Base-by-base conservation (phyloP, 2,329 filamentous ascomycete genomes). In the Fusarium sp. region DNA sequence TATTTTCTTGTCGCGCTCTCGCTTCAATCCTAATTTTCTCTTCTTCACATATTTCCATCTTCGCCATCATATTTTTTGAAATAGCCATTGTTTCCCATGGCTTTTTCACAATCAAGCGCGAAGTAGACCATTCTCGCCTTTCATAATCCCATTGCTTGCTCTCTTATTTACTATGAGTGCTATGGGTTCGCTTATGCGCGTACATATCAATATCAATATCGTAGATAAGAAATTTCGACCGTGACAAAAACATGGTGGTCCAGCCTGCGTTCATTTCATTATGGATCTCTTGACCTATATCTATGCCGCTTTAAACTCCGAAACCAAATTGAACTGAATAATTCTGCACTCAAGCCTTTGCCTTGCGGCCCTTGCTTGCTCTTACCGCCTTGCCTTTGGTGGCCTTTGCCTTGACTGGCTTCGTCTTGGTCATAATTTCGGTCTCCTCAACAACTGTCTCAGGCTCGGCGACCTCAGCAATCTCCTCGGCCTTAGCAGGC, bases 151-250 rank as follows among this genome's bases (percentile, higher is more conserved):
- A 76, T 77, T 75, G 75, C 78, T 76, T 77, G 77, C 80, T 78
- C 72, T 60, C 41, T 70, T 71, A 70, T 67, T 70, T 68, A 68
- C 67, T 62, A 75, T 76, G 80, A 78, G 80, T 78, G 78, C 77
- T 74, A 76, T 78, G 79, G 84, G 82, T 86, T 86, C 84, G 84
- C 84, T 78, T 86, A 82, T 83, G 83, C 75, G 83, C 83, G 79
- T 73, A 86, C 82, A 86, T 82, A 35, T 41, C 45, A 60, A 49
- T 33, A 35, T 39, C 45, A 60, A 49, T 37, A 15, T 27, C 23
- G 31, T 63, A 53, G 46, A 57, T n/a, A 42, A 44, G 17, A 23
- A 42, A 50, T 33, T 55, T 4, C 36, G 32, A 45, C 43, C 13
- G 53, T 57, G 59, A 52, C 31, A 58, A 64, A 50, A 60, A 66